These are phyloP conservation scores for Fusarium sp. DNA, from an alignment of 2,329 filamentous ascomycete species.

Conservation along the genomic window DNA sequence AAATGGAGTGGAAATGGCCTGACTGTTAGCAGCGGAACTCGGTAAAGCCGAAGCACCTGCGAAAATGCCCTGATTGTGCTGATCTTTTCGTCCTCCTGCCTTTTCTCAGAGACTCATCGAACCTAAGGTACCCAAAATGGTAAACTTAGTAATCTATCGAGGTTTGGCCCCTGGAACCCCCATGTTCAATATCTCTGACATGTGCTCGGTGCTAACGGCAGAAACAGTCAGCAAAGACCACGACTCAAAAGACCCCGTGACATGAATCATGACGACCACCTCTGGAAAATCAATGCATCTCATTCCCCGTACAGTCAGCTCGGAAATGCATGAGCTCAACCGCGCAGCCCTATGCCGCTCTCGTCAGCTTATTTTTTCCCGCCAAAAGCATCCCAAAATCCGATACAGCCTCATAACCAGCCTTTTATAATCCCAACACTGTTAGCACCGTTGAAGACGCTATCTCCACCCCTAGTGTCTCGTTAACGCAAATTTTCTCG, in stretches of 20 bases:
- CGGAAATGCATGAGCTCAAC: background rate
- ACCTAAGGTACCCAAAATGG: background rate
- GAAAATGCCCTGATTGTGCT: background rate
- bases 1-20: background rate
- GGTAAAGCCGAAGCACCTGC: background rate
- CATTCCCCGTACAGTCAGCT: background rate
- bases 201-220: conserved; percentile 24
- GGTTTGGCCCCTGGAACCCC: too few relatives aligned
- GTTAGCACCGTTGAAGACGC: background rate
- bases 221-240: conserved; percentile 1
- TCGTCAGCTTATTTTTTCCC: background rate
- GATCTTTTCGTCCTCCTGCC: background rate
- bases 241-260: conserved; percentile 20
- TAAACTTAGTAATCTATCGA: background rate
- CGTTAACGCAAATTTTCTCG: conserved; percentile 41
- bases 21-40: background rate
- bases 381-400: background rate
- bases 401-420: background rate
- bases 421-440: background rate
- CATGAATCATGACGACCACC: conserved; percentile 14
- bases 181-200: conserved; percentile 7
- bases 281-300: background rate
- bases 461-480: conserved; percentile 31
- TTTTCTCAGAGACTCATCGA: too few relatives aligned
- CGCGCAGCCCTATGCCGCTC: background rate